Conservation (phyloP, 495 filamentous ascomycete species). For the Penicillium mononematosum region DNA sequence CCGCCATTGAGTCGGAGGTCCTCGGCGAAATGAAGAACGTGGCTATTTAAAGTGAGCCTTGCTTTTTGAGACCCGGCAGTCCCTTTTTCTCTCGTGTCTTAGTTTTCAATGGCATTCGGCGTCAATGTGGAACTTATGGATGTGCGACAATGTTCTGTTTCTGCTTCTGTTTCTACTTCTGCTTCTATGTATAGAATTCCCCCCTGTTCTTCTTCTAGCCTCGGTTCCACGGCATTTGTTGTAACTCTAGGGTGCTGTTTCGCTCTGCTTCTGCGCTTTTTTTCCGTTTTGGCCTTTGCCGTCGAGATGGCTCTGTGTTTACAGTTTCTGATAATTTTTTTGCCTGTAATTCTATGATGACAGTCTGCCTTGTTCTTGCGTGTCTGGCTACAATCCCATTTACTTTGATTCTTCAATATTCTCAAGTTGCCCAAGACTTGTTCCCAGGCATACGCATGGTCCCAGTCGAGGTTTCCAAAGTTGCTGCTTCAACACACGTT, state of each 20-base stretch:
- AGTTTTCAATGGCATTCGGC: conserved; percentile 29
- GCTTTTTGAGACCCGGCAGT: conserved; percentile 9
- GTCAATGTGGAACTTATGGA: conserved; percentile 29
- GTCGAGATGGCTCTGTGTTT: conserved; percentile 22
- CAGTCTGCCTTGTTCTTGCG: conserved; percentile 29
- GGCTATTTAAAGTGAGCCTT: conserved; percentile 42
- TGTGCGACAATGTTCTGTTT: conserved; percentile 20
- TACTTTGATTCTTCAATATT: not conserved
- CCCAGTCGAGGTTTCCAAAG: not conserved
- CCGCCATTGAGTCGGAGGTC: conserved; percentile 39
- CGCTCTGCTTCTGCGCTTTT: conserved; percentile 6
- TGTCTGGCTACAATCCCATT: conserved; percentile 21
- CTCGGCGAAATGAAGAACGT: conserved; percentile 58
- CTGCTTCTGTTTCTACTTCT: conserved; percentile 16
- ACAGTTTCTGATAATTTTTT: conserved; percentile 22
- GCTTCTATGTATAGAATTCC: conserved; percentile 32
- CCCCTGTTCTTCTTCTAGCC: conserved; percentile 14
- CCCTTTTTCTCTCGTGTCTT: conserved; percentile 15
- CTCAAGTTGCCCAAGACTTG: not conserved
- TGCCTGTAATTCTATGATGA: conserved; percentile 44
- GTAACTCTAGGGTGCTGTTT: conserved; percentile 33
- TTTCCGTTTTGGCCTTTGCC: conserved; percentile 17
- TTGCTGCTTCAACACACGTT: not conserved
- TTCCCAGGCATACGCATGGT: not conserved
- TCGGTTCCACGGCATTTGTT: conserved; percentile 31